Evolutionary conservation across 1,284 basidiomycete species (phyloP).

Genomic region (Ganoderma multipileum): DNA sequence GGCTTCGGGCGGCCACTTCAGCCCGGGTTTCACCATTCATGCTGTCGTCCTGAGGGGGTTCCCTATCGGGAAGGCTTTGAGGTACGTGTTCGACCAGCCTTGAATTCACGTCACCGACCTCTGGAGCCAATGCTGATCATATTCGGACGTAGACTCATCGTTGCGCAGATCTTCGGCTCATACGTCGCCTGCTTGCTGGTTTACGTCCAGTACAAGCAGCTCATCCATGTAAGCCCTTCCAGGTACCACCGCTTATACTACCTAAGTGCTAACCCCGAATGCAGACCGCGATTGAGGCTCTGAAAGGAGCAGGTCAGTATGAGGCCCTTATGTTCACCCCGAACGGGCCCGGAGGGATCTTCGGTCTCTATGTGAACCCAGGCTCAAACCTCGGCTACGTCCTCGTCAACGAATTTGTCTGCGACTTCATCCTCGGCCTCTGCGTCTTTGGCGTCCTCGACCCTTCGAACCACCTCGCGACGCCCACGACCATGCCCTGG

Average conservation of each 20-base stretch:
- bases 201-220: slow-evolving; percentile 66
- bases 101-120: neutral
- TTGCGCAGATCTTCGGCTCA: slow-evolving; percentile 67
- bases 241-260: neutral
- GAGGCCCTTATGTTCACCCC: slow-evolving; percentile 60
- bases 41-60: slow-evolving; percentile 61
- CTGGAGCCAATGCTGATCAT: neutral
- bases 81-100: slow-evolving; percentile 43
- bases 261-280: neutral
- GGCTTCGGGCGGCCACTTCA: slow-evolving; percentile 72
- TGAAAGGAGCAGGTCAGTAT: slow-evolving; percentile 49
- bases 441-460: slow-evolving; percentile 65
- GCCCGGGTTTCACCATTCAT: slow-evolving; percentile 64
- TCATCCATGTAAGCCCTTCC: slow-evolving; percentile 47
- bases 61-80: slow-evolving; percentile 57
- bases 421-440: slow-evolving; percentile 68
- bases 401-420: slow-evolving; percentile 72
- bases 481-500: slow-evolving; percentile 60
- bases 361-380: slow-evolving; percentile 58
- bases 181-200: slow-evolving; percentile 66
- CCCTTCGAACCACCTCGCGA: slow-evolving; percentile 64
- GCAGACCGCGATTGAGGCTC: slow-evolving; percentile 47
- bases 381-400: slow-evolving; percentile 59
- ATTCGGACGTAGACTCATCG: slow-evolving; percentile 55
- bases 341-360: slow-evolving; percentile 66